These are phyloP conservation scores for Neurospora intermedia DNA, from an alignment of 495 filamentous ascomycete genomes.

Conservation along the genomic window DNA sequence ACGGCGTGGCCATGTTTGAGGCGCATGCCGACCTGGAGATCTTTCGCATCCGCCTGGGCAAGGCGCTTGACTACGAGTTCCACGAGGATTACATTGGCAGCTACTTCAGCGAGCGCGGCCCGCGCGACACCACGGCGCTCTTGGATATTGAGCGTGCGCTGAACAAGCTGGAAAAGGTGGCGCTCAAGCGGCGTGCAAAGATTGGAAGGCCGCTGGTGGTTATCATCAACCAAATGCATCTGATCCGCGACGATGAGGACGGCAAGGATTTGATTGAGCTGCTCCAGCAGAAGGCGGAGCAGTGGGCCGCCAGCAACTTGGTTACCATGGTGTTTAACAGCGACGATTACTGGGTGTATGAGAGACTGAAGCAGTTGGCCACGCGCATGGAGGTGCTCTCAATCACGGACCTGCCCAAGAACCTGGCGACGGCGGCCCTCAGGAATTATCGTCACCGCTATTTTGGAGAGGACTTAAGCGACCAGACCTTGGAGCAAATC, in stretches of 20 bases:
- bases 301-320: constrained; percentile 84
- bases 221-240: constrained; percentile 84
- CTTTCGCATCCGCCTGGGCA: constrained; percentile 83
- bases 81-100: constrained; percentile 84
- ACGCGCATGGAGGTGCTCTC: constrained; percentile 87
- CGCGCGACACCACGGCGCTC: constrained; percentile 79
- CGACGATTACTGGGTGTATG: constrained; percentile 98
- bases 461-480: constrained; percentile 44
- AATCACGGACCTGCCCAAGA: constrained; percentile 68
- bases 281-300: constrained; percentile 88
- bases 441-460: constrained; percentile 64
- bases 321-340: constrained; percentile 86
- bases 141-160: constrained; percentile 92
- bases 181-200: constrained; percentile 48
- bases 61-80: constrained; percentile 90
- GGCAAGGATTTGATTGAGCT: constrained; percentile 87
- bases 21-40: constrained; percentile 93
- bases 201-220: constrained; percentile 64
- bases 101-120: constrained; percentile 88
- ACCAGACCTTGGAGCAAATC: constrained; percentile 55
- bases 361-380: constrained; percentile 78
- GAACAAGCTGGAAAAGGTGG: constrained; percentile 96
- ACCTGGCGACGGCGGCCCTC: constrained; percentile 63
- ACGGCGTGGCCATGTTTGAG: constrained; percentile 85
- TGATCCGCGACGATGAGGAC: constrained; percentile 82